Evolutionary conservation across 441 rosid species (phyloP).

Genomic region (Pelargonium citronellum): DNA sequence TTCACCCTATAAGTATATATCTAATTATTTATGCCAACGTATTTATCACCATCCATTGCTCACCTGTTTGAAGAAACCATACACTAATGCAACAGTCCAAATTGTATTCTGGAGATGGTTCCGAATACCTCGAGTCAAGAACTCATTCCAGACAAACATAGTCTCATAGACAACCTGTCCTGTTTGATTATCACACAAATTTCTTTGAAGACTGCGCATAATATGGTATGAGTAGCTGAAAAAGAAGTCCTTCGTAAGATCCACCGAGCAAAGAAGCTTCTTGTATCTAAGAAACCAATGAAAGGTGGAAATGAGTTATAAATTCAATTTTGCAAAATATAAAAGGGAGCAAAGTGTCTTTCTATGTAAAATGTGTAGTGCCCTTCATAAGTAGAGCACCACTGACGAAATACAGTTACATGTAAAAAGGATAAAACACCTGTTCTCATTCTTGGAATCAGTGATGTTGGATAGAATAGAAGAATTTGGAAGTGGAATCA

Average conservation of each 20-base stretch:
- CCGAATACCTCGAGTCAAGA: slow-evolving; percentile 83
- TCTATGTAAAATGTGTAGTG: no score
- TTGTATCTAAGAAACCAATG: slow-evolving; percentile 67
- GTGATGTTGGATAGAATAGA: slow-evolving; percentile 51
- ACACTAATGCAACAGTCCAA: slow-evolving; percentile 96
- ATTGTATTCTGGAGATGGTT: slow-evolving; percentile 72
- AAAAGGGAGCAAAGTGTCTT: slow-evolving; percentile 5
- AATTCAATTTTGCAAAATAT: not conserved
- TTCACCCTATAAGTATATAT: not conserved
- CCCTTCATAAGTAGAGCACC: slow-evolving; percentile 15
- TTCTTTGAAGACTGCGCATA: slow-evolving; percentile 90
- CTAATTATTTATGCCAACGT: not conserved
- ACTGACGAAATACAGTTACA: slow-evolving; percentile 50
- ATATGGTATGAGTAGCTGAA: slow-evolving; percentile 95
- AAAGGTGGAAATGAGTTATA: not conserved
- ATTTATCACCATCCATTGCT: slow-evolving; percentile 7
- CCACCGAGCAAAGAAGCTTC: slow-evolving; percentile 85
- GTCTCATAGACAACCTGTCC: slow-evolving; percentile 74
- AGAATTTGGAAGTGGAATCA: slow-evolving; percentile 49
- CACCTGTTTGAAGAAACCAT: slow-evolving; percentile 98
- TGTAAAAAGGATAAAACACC: slow-evolving; percentile 49
- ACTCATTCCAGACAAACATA: slow-evolving; percentile 99
- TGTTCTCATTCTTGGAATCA: slow-evolving; percentile 63
- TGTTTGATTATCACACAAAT: slow-evolving; percentile 59
- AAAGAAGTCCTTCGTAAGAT: slow-evolving; percentile 96